These are phyloP conservation scores for Glutinoglossum americanum DNA, from an alignment of 495 filamentous ascomycete genomes.

Conservation along the genomic window DNA sequence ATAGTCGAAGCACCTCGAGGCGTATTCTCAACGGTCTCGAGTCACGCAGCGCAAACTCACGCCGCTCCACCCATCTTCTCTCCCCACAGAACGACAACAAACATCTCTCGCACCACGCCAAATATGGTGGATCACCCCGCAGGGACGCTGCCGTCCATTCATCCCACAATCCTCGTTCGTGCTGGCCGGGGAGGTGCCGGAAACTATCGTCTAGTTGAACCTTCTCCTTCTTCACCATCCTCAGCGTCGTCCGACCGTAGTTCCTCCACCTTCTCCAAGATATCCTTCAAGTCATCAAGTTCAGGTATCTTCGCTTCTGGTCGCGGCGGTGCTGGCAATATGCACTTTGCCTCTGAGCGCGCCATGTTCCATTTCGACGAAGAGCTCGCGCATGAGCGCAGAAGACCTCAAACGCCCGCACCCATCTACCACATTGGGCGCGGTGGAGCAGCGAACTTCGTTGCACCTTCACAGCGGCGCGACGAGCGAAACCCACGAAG, in stretches of 20 bases:
- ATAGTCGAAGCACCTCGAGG: not conserved
- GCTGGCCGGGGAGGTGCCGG: not conserved
- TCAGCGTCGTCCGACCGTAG: not conserved
- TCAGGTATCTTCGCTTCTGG: slow-evolving; percentile 39
- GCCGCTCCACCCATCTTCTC: not conserved
- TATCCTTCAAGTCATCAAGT: not conserved
- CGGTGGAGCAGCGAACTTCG: slow-evolving; percentile 63
- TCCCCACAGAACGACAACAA: not conserved
- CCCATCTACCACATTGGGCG: slow-evolving; percentile 67
- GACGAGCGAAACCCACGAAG: not conserved
- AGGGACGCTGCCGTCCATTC: not conserved
- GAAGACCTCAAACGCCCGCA: slow-evolving; percentile 34
- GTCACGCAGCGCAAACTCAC: not conserved
- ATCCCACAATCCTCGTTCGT: not conserved
- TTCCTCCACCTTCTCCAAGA: not conserved
- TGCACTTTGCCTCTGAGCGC: slow-evolving; percentile 39
- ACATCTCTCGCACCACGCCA: not conserved
- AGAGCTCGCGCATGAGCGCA: slow-evolving; percentile 40
- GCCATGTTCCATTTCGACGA: slow-evolving; percentile 81
- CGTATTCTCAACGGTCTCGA: not conserved
- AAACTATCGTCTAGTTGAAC: not conserved
- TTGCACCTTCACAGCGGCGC: not conserved
- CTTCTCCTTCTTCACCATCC: not conserved
- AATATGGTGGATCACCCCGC: not conserved
- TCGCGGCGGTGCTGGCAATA: slow-evolving; percentile 80